Base-by-base conservation (phyloP, 148 eudicot species). In the Fagopyrum esculentum region DNA sequence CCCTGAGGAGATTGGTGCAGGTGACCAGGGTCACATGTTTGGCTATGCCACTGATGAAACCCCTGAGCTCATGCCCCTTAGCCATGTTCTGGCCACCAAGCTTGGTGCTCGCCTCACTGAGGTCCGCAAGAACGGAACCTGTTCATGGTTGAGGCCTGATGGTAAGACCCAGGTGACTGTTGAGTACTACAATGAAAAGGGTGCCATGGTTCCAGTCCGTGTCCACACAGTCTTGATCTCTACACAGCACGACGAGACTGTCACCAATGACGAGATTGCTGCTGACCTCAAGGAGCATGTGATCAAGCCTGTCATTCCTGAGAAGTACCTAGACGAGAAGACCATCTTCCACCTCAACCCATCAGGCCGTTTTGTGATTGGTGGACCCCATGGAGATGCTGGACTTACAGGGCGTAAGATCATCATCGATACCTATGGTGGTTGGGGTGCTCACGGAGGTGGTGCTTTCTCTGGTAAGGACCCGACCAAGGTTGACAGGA, bases 341-440 rank as follows among this genome's bases (percentile, higher is more conserved):
- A 85, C 87, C 76, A 85, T 85, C 87, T 85, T 85, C 83, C 87
- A 85, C 74, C 87, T 85, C 56, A 85, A 85, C 81, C 87, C 87
- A 49, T 85, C 87, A 6, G 87, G 87, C 49, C 83, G 87, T 40
- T 85, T 85, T n/a, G 87, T 85, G 59, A 85, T 85, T 5, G 87
- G 87, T 60, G 87, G 87, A 48, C 87, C 87, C 55, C 87, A 85
- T 15, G 87, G 87, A 46, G 87, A 85, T 15, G 87, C 85, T 11
- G 87, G 87, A 52, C 84, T 85, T 69, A 85, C 87, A 0, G 87
- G 87, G 4, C 87, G 87, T 71, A 85, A 85, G 85, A 85, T 85
- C 83, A 85, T 85, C 78, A 85, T 85, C 1, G 87, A 85, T 74
- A 85, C 87, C 61, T 84, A 84, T 51, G 87, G 87, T 7, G 87